These are phyloP conservation scores for Alloteropsis semialata DNA, from an alignment of 176 grass and related monocot genomes.

Conservation along the genomic window DNA sequence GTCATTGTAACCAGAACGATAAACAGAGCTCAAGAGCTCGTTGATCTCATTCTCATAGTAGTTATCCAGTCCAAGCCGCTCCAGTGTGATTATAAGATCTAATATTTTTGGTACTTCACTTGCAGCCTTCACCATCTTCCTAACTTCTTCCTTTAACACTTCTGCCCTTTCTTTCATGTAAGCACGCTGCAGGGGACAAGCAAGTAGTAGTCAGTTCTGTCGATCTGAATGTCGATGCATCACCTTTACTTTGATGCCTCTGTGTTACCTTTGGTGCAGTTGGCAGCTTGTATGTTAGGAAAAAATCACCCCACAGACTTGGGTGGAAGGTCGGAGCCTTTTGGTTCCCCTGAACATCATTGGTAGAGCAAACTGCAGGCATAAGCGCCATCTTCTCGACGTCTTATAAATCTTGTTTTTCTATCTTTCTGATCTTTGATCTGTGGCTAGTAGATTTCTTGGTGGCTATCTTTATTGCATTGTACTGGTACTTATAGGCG, in stretches of 20 bases:
- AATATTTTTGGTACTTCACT: constrained; percentile 1
- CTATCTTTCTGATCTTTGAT: neutral
- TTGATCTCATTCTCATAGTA: constrained; percentile 28
- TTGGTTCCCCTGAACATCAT: neutral
- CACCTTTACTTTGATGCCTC: neutral
- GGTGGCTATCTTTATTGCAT: neutral
- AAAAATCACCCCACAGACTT: constrained; percentile 42
- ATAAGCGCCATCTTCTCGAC: constrained; percentile 5
- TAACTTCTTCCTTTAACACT: constrained; percentile 22
- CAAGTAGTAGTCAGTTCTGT: neutral
- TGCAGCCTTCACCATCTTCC: neutral
- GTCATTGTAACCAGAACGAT: neutral
- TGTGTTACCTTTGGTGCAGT: constrained; percentile 28
- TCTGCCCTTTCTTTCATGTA: neutral
- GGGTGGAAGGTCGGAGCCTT: constrained; percentile 19
- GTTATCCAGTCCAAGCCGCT: constrained; percentile 25
- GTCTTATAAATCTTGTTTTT: neutral
- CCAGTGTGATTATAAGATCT: constrained; percentile 10
- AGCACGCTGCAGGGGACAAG: neutral
- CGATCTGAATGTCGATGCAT: neutral
- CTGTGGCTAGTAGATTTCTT: neutral
- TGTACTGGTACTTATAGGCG: neutral
- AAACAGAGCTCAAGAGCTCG: neutral
- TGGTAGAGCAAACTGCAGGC: neutral
- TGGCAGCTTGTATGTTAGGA: constrained; percentile 17